Evolutionary conservation across 805 yeast species (phyloP), one percentile per base, ranked within the genome.

Genomic region (Monosporozyma siamensis): DNA sequence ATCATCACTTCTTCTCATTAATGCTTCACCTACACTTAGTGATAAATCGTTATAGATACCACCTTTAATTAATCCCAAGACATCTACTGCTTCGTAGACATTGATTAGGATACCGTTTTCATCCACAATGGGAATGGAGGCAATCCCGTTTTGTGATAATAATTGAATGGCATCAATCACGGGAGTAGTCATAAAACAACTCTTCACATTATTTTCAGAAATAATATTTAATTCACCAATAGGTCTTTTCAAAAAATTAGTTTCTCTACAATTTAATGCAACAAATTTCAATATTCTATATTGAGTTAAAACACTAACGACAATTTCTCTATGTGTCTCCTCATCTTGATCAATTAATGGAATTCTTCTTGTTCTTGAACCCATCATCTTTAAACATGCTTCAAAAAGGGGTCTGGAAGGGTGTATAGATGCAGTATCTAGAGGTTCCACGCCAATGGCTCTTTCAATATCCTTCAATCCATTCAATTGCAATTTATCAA

Each of bases 21-120:
- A 69, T 0, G 97, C 97, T 63, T 92, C 97, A 3, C 98, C 99
- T 4, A 92, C 96, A 45, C 90, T 81, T 51, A 92, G 69, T 31
- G 88, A 82, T 47, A 90, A 68, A 63, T 92, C 97, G 29, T 88
- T 82, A 57, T 90, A 88, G 58, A 88, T 80, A 4, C 97, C 97
- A 31, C 96, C 95, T 63, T 89, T 90, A 45, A 92, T 87, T 52
- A 92, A 69, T 0, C 95, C 85, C 52, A 92, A 69, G 3, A 92
- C 94, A 65, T 92, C 99, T 26, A 87, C 94, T 0, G 96, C 94
- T 66, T 92, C 99, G 61, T 89, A 92, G 34, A 90, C 95, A 57
- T 92, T 92, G 49, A 87, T 72, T 49, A 92, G 69, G 30, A 71
- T 68, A 7, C 59, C 59, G 29, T 72, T 67, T 15, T 78, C 86